Evolutionary conservation across 2,329 filamentous ascomycete species (phyloP).

Genomic region (Aspergillus fumigatus): DNA sequence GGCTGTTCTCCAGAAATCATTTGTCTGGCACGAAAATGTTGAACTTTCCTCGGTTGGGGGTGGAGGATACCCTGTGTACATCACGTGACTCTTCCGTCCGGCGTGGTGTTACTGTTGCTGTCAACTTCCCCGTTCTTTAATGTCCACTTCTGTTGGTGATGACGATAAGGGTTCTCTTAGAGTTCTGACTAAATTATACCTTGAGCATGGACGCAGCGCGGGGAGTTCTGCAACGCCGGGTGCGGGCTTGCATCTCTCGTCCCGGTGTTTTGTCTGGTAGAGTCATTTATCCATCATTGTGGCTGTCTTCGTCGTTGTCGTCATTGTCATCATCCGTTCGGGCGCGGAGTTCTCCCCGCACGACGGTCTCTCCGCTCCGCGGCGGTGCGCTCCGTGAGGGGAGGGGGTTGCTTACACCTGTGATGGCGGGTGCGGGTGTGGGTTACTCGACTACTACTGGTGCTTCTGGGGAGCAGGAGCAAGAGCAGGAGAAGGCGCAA

Average conservation of each 20-base stretch:
- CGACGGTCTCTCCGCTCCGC: background rate
- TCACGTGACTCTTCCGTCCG: background rate
- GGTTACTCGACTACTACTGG: background rate
- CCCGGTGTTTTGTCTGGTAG: background rate
- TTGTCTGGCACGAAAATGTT: too few relatives aligned
- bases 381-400: background rate
- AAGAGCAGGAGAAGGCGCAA: too few relatives aligned
- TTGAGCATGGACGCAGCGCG: background rate
- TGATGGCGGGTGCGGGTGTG: background rate
- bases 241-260: background rate
- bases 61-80: too few relatives aligned
- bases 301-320: background rate
- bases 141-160: background rate
- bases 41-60: too few relatives aligned
- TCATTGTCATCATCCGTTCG: background rate
- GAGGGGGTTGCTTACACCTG: too few relatives aligned
- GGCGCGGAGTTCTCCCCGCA: background rate
- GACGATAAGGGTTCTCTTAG: background rate
- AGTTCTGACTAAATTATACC: background rate
- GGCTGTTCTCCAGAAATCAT: background rate
- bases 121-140: too few relatives aligned
- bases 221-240: background rate
- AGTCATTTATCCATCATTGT: background rate
- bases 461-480: conserved; percentile 2
- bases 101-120: too few relatives aligned